phyloP scores from a whole-genome alignment of 2,329 filamentous ascomycete species.

The Hypoxylon sp. region DNA sequence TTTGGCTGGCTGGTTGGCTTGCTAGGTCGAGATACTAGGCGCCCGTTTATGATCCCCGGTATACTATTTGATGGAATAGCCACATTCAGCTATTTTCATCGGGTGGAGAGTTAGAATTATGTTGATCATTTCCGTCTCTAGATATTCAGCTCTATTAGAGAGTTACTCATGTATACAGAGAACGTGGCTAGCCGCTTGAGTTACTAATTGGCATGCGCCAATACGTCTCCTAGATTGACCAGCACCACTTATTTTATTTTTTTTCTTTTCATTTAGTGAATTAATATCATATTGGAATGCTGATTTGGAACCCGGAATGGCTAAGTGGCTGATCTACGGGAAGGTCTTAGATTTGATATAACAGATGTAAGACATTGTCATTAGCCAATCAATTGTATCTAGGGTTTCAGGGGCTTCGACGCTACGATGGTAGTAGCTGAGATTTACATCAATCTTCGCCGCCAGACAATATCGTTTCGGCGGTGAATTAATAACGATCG shows the following conservation, averaged over 20 bases:
- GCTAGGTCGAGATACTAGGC: not conserved
- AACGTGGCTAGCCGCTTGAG: conserved; percentile 14
- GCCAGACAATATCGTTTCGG: not conserved
- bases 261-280: conserved; percentile 25
- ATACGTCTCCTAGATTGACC: conserved; percentile 9
- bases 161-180: conserved; percentile 6
- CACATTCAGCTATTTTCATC: conserved; percentile 8
- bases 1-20: not conserved
- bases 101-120: not conserved
- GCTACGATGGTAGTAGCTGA: conserved; percentile 2
- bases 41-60: not conserved
- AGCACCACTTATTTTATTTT: conserved; percentile 15
- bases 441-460: conserved; percentile 1
- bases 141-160: conserved; percentile 31
- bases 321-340: conserved; percentile 13
- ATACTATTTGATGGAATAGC: not conserved
- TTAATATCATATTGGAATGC: conserved; percentile 13
- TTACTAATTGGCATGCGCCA: conserved; percentile 16
- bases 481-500: conserved; percentile 15
- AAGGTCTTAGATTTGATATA: conserved; percentile 6
- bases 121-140: conserved; percentile 30
- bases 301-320: not conserved
- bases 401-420: not conserved
- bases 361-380: conserved; percentile 8
- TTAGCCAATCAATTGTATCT: conserved; percentile 10